These are phyloP conservation scores for Chaetoceros muelleri DNA, from an alignment of 108 stramenopile species.

Conservation along the genomic window DNA sequence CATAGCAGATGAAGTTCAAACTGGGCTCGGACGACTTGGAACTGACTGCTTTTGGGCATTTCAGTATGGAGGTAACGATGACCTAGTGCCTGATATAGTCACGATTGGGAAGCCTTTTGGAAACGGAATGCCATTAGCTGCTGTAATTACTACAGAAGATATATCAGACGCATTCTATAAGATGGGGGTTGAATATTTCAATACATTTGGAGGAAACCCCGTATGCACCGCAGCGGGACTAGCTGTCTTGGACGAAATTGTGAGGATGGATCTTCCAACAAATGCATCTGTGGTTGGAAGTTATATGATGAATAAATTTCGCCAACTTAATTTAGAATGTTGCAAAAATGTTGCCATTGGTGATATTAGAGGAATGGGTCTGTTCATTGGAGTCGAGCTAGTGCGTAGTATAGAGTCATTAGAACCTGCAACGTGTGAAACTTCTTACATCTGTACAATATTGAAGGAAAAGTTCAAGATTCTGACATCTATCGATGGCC, in stretches of 20 bases:
- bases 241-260: constrained; percentile 76
- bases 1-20: constrained; percentile 97
- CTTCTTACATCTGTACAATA: constrained; percentile 62
- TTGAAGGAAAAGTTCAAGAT: constrained; percentile 63
- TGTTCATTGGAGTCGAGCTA: constrained; percentile 91
- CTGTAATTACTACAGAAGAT: constrained; percentile 63
- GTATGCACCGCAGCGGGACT: constrained; percentile 83
- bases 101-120: constrained; percentile 96
- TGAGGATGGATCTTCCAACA: constrained; percentile 59
- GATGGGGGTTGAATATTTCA: constrained; percentile 91
- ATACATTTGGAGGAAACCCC: constrained; percentile 93
- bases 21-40: constrained; percentile 90
- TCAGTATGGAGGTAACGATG: constrained; percentile 33
- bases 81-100: constrained; percentile 85
- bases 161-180: constrained; percentile 77
- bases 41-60: constrained; percentile 81
- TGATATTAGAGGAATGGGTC: constrained; percentile 86
- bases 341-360: constrained; percentile 48
- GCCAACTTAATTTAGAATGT: constrained; percentile 14
- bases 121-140: constrained; percentile 93
- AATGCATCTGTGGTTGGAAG: constrained; percentile 67
- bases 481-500: constrained; percentile 84
- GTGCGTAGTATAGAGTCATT: constrained; percentile 41
- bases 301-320: constrained; percentile 45
- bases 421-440: constrained; percentile 61